Percentiles rank a stretch among this genome's conserved stretches.
phyloP scores from a whole-genome alignment of 345 rosid species.

The Trapa incisa region DNA sequence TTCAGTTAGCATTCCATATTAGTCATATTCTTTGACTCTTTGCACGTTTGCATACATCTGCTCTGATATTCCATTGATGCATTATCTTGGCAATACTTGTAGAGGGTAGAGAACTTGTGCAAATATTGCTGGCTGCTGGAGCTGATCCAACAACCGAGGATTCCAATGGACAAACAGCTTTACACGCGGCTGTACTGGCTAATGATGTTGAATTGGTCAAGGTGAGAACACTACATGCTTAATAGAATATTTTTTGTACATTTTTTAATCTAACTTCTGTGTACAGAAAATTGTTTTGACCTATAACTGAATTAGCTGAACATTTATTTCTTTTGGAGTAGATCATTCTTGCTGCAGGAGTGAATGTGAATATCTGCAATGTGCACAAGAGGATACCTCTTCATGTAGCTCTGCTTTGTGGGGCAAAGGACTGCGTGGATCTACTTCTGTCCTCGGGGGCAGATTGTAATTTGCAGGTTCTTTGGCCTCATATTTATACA shows the following conservation, averaged over 20 bases:
- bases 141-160: constrained; percentile 90
- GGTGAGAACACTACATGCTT: constrained; percentile 18
- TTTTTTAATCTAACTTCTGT: neutral
- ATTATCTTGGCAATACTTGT: constrained; percentile 13
- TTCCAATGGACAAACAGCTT: constrained; percentile 77
- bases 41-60: neutral
- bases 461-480: constrained; percentile 81
- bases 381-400: constrained; percentile 81
- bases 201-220: constrained; percentile 81
- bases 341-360: constrained; percentile 95
- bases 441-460: constrained; percentile 81
- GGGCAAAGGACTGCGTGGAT: constrained; percentile 78
- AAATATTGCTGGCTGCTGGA: constrained; percentile 75
- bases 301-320: neutral
- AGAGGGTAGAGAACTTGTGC: constrained; percentile 92
- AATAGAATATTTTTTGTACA: neutral
- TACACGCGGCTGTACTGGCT: constrained; percentile 89
- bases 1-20: neutral
- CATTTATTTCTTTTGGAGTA: constrained; percentile 16
- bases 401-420: constrained; percentile 89
- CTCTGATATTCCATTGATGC: neutral
- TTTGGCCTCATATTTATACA: constrained; percentile 6
- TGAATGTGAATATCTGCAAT: constrained; percentile 75
- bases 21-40: neutral
- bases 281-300: neutral